Base-by-base conservation (phyloP, 2,329 filamentous ascomycete species). In the Xylariaceae sp. region DNA sequence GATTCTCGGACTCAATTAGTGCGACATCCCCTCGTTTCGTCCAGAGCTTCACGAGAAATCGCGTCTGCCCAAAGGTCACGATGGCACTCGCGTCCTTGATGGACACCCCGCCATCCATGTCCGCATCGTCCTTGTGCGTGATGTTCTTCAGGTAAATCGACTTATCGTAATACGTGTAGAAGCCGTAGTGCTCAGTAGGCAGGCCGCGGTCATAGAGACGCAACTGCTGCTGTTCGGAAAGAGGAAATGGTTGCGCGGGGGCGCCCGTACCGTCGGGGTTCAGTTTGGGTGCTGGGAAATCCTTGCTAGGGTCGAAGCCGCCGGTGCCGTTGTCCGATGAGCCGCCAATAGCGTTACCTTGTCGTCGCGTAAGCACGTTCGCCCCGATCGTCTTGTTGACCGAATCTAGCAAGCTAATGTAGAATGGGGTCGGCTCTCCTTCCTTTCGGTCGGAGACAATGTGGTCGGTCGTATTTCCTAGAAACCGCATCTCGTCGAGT, bases 141-240 rank as follows among this genome's bases (percentile, higher is more conserved):
- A 56, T 64, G 56, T 72, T 66, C 11, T 57, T 85, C 62, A 96
- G 79, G 77, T 93, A 96, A 64, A 96, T 90, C 7, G 88, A 88
- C 65, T 92, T 90, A 74, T 92, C 87, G 74, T 89, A 97, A 78
- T 96, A 95, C 0, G 84, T 89, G 76, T 96, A 97, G 76, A 97
- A 97, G 2, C 90, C 91, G 73, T 95, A 97, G 74, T 96, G 91
- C 73, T 97, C 93, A 0, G 87, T 88, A 1, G 82, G 77, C 34
- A 89, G 78, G 15, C 89, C 92, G 17, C 92, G 88, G 72, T 97
- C 90, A 73, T 87, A 97, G 0, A 97, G 82, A 1, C 89, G 85
- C 10, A 97, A 78, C 0, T 91, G 93, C 69, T 97, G 94, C 61
- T 88, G 84, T 0, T 79, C 75, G 0, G 88, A 83, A 6, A 82